A percentile compares a stretch with the other conserved stretches of the same genome.
phyloP scores from a whole-genome alignment of 805 yeast species.

The Pichia exigua region DNA sequence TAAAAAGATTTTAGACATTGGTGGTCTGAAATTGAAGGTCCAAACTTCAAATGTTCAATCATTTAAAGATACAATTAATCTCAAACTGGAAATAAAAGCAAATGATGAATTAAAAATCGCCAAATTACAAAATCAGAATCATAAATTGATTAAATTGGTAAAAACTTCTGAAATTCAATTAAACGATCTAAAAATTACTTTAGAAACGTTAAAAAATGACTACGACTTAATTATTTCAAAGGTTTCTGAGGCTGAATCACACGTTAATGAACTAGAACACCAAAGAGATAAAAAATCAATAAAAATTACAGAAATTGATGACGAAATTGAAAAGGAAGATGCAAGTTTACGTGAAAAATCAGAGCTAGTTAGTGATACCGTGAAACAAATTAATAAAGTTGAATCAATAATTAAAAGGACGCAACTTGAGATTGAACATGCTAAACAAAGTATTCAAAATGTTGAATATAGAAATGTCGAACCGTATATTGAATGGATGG shows the following conservation, averaged over 20 bases:
- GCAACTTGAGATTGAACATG: slow-evolving; percentile 31
- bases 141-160: slow-evolving; percentile 43
- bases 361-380: slow-evolving; percentile 32
- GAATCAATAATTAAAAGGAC: slow-evolving; percentile 20
- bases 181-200: slow-evolving; percentile 25
- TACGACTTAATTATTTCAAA: slow-evolving; percentile 22
- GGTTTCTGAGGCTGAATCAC: slow-evolving; percentile 28
- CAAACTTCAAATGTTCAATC: slow-evolving; percentile 82
- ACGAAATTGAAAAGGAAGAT: slow-evolving; percentile 57
- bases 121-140: slow-evolving; percentile 58
- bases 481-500: slow-evolving; percentile 44
- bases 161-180: slow-evolving; percentile 42
- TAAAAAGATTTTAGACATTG: slow-evolving; percentile 78
- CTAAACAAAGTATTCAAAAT: slow-evolving; percentile 20
- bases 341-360: slow-evolving; percentile 43
- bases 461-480: slow-evolving; percentile 46
- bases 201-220: slow-evolving; percentile 26
- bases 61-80: slow-evolving; percentile 55
- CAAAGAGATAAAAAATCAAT: slow-evolving; percentile 12
- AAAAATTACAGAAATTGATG: slow-evolving; percentile 30
- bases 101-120: slow-evolving; percentile 48
- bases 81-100: slow-evolving; percentile 47
- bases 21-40: slow-evolving; percentile 76
- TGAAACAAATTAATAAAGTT: slow-evolving; percentile 21
- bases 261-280: slow-evolving; percentile 36